Evolutionary conservation across 164 flowering plant species (phyloP).

Genomic region (Berberis vulgaris): DNA sequence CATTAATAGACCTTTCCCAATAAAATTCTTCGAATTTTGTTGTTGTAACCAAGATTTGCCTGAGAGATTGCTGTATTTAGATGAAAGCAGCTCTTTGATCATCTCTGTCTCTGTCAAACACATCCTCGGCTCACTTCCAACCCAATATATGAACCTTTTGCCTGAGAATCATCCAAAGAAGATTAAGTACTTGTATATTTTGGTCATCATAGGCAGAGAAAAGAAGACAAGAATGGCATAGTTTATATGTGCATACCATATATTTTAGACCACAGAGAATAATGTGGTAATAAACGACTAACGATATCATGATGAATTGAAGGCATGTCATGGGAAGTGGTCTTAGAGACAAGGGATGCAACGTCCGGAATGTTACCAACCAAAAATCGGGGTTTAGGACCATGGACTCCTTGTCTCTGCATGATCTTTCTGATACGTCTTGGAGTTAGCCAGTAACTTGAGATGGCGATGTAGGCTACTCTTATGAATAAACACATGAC

Average conservation of each 20-base stretch:
- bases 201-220: not conserved
- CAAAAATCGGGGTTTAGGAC: slow-evolving; percentile 74
- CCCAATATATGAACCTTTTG: slow-evolving; percentile 78
- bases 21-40: slow-evolving; percentile 71
- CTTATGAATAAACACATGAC: slow-evolving; percentile 16
- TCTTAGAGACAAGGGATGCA: slow-evolving; percentile 42
- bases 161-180: slow-evolving; percentile 28
- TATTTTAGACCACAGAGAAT: slow-evolving; percentile 58
- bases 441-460: slow-evolving; percentile 66
- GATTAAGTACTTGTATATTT: not conserved
- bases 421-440: slow-evolving; percentile 70
- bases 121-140: slow-evolving; percentile 83
- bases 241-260: slow-evolving; percentile 39
- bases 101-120: slow-evolving; percentile 63
- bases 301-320: slow-evolving; percentile 68
- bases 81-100: slow-evolving; percentile 60
- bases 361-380: slow-evolving; percentile 71
- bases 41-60: slow-evolving; percentile 88
- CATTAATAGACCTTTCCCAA: slow-evolving; percentile 79
- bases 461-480: slow-evolving; percentile 32
- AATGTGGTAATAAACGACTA: slow-evolving; percentile 79
- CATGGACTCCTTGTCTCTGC: slow-evolving; percentile 91
- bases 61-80: slow-evolving; percentile 48
- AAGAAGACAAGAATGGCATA: not conserved
- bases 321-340: slow-evolving; percentile 59